These are phyloP conservation scores for Hypoxylon rickii DNA, from an alignment of 495 filamentous ascomycete species.

Conservation along the genomic window DNA sequence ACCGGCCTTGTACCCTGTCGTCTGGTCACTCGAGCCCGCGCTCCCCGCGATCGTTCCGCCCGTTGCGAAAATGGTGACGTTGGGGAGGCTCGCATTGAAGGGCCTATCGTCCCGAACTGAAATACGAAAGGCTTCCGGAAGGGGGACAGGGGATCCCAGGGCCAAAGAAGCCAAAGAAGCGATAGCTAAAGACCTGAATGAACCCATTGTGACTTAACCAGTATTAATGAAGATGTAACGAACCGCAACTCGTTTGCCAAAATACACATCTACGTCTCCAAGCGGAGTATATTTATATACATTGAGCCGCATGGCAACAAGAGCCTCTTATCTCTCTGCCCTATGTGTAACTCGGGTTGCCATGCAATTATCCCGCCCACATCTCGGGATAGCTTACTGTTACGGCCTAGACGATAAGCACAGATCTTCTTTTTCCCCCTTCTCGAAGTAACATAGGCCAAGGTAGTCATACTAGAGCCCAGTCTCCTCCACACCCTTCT, in stretches of 20 bases:
- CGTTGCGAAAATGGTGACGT: conserved; percentile 56
- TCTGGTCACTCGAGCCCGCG: conserved; percentile 48
- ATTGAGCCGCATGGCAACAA: conserved; percentile 2
- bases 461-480: too few relatives aligned
- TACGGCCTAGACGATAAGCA: not conserved
- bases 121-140: conserved; percentile 4
- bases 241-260: too few relatives aligned
- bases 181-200: conserved; percentile 14
- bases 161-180: not conserved
- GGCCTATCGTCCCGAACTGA: conserved; percentile 34
- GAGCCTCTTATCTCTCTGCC: conserved; percentile 2
- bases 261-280: too few relatives aligned
- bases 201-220: conserved; percentile 42
- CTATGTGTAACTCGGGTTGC: conserved; percentile 9
- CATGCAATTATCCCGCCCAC: not conserved
- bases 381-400: not conserved
- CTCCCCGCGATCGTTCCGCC: conserved; percentile 56
- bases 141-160: conserved; percentile 11
- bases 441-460: too few relatives aligned
- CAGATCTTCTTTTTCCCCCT: conserved; percentile 6
- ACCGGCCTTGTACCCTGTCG: conserved; percentile 52
- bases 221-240: not conserved
- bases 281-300: too few relatives aligned
- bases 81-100: conserved; percentile 51
- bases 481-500: too few relatives aligned